These are phyloP conservation scores for Discostella stelligera DNA, from an alignment of 352 stramenopile species.

Conservation along the genomic window DNA sequence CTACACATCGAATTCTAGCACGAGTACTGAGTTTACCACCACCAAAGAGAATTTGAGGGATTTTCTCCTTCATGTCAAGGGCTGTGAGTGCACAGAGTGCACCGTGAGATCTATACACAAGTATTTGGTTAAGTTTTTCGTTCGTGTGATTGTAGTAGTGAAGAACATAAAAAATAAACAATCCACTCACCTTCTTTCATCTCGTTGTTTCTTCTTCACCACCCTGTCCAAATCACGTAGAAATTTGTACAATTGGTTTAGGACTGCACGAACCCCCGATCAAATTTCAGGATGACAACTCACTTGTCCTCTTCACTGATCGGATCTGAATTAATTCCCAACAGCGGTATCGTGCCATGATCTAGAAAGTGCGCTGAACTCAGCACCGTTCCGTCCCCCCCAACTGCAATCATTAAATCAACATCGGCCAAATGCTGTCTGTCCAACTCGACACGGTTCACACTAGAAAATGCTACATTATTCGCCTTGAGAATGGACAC, in stretches of 20 bases:
- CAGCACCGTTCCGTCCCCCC: constrained; percentile 86
- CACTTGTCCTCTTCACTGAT: constrained; percentile 49
- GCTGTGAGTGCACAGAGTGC: constrained; percentile 83
- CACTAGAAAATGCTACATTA: constrained; percentile 79
- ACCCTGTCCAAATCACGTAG: constrained; percentile 15
- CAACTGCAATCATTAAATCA: constrained; percentile 84
- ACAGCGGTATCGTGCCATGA: constrained; percentile 83
- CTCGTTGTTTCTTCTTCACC: constrained; percentile 81
- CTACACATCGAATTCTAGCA: constrained; percentile 83
- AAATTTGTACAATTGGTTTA: too few species aligned
- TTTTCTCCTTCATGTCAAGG: constrained; percentile 74
- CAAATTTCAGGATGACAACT: constrained; percentile 9
- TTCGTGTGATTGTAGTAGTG: not conserved
- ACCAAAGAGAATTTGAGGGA: constrained; percentile 78
- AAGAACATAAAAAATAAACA: not conserved
- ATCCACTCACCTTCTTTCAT: constrained; percentile 79
- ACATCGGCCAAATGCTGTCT: constrained; percentile 84
- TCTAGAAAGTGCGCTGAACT: constrained; percentile 81
- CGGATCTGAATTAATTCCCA: constrained; percentile 77
- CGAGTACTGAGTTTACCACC: constrained; percentile 60
- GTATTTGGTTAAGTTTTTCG: constrained; percentile 5
- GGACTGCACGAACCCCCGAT: not conserved
- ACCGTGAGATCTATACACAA: constrained; percentile 70
- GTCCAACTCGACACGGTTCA: constrained; percentile 87
- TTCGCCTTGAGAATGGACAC: constrained; percentile 73